Percentiles rank a stretch among this genome's conserved stretches.
These are phyloP conservation scores for Haplosporangium gracile DNA, from an alignment of 192 early-diverging fungal genomes.

Conservation along the genomic window DNA sequence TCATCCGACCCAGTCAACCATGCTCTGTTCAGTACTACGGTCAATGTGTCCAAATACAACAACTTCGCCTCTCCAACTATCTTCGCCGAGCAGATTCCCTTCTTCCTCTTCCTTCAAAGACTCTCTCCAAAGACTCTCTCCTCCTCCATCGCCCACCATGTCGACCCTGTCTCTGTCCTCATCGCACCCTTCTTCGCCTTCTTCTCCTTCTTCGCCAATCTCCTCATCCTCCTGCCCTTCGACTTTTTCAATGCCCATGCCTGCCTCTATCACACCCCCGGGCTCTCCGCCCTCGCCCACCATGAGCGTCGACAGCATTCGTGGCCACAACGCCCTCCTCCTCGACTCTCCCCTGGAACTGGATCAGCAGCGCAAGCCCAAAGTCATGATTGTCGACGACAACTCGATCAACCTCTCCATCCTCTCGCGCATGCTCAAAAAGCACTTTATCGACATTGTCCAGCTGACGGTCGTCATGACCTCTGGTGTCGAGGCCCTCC, in stretches of 20 bases:
- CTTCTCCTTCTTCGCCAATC: not conserved
- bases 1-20: slow-evolving; percentile 26
- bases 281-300: slow-evolving; percentile 45
- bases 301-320: slow-evolving; percentile 42
- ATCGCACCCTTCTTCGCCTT: not conserved
- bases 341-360: slow-evolving; percentile 15
- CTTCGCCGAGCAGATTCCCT: not conserved
- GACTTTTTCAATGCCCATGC: slow-evolving; percentile 14
- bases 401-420: slow-evolving; percentile 76
- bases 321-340: slow-evolving; percentile 4
- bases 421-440: slow-evolving; percentile 65
- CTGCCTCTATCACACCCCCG: slow-evolving; percentile 35
- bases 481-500: slow-evolving; percentile 64
- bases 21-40: slow-evolving; percentile 29
- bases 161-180: not conserved
- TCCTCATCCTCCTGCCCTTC: slow-evolving; percentile 10
- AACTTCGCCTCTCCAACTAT: slow-evolving; percentile 3
- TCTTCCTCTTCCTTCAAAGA: slow-evolving; percentile 1
- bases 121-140: not conserved
- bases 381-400: slow-evolving; percentile 73
- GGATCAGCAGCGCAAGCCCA: slow-evolving; percentile 30
- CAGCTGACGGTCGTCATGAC: slow-evolving; percentile 52
- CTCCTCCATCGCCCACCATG: slow-evolving; percentile 18
- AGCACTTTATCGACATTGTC: slow-evolving; percentile 58
- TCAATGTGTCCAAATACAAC: slow-evolving; percentile 27